A percentile compares a stretch with the other conserved stretches of the same genome.
Conservation (phyloP, 2,329 filamentous ascomycete genomes). For the Plenodomus biglobosus region DNA sequence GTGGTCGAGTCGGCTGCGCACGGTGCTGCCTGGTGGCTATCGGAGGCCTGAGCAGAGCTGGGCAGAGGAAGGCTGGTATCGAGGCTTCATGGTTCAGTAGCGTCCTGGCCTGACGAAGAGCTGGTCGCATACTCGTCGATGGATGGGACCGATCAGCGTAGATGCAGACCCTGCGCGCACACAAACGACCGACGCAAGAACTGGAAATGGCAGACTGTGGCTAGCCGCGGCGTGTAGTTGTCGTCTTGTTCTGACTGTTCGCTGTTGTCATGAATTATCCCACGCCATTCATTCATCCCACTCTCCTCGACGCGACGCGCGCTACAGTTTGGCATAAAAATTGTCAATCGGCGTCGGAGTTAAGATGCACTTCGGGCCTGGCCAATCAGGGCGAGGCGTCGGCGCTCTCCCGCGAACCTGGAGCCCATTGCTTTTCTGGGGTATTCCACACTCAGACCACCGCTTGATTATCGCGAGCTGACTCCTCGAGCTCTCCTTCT, state of each 20-base stretch:
- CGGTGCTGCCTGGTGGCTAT: conserved; percentile 10
- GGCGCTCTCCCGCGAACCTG: conserved; percentile 19
- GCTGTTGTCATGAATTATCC: neutral
- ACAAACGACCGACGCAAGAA: neutral
- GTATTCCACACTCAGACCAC: conserved; percentile 32
- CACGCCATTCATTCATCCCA: neutral
- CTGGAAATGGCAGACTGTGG: neutral
- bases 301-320: conserved; percentile 13
- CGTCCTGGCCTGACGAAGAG: conserved; percentile 31
- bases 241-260: neutral
- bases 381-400: conserved; percentile 22
- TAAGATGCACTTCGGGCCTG: conserved; percentile 12
- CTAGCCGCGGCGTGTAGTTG: neutral
- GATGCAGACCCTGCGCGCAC: neutral
- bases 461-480: conserved; percentile 12
- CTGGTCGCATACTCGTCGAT: conserved; percentile 40
- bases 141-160: neutral
- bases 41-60: conserved; percentile 31
- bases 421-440: conserved; percentile 29
- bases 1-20: conserved; percentile 2
- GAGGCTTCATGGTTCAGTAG: conserved; percentile 30
- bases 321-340: conserved; percentile 17
- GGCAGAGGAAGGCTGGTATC: conserved; percentile 40
- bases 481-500: conserved; percentile 10
- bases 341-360: conserved; percentile 16